Evolutionary conservation across 2,329 filamentous ascomycete species (phyloP).

Genomic region (Fusarium sp.): DNA sequence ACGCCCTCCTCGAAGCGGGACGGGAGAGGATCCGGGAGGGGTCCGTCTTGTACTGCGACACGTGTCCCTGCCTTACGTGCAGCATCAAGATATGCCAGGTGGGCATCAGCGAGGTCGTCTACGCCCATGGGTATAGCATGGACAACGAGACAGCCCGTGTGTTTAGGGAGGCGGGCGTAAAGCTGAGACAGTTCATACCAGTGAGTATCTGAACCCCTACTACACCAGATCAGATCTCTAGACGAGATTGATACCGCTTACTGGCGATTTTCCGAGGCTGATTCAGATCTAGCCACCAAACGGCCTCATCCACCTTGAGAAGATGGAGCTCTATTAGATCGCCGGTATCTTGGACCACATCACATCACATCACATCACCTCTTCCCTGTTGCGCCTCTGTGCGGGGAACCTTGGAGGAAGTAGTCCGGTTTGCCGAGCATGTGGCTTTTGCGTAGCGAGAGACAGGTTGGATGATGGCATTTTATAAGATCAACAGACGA

Average conservation of each 20-base stretch:
- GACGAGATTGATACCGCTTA: slow-evolving; percentile 5
- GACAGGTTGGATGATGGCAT: slow-evolving; percentile 22
- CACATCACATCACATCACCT: slow-evolving; percentile 19
- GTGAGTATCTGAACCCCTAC: slow-evolving; percentile 60
- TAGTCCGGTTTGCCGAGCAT: slow-evolving; percentile 14
- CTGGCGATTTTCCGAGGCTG: slow-evolving; percentile 27
- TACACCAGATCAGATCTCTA: slow-evolving; percentile 13
- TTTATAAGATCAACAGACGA: slow-evolving; percentile 23
- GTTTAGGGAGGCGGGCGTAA: slow-evolving; percentile 84
- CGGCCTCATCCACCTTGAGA: slow-evolving; percentile 71
- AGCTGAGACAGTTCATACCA: slow-evolving; percentile 86
- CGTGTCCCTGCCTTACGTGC: slow-evolving; percentile 96
- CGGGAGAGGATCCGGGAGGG: slow-evolving; percentile 87
- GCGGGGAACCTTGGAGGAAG: slow-evolving; percentile 21
- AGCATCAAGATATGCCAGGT: slow-evolving; percentile 99
- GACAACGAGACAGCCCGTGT: slow-evolving; percentile 85
- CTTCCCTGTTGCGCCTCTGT: slow-evolving; percentile 18
- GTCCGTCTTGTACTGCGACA: slow-evolving; percentile 91
- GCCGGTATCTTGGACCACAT: slow-evolving; percentile 13
- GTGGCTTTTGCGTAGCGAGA: slow-evolving; percentile 28
- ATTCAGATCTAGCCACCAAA: slow-evolving; percentile 65
- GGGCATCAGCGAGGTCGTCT: slow-evolving; percentile 95
- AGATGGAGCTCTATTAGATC: slow-evolving; percentile 54
- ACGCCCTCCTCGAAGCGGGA: slow-evolving; percentile 93
- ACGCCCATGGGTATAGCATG: slow-evolving; percentile 94